Base-by-base conservation (phyloP, 2,329 filamentous ascomycete species). In the Aspergillus terreus region DNA sequence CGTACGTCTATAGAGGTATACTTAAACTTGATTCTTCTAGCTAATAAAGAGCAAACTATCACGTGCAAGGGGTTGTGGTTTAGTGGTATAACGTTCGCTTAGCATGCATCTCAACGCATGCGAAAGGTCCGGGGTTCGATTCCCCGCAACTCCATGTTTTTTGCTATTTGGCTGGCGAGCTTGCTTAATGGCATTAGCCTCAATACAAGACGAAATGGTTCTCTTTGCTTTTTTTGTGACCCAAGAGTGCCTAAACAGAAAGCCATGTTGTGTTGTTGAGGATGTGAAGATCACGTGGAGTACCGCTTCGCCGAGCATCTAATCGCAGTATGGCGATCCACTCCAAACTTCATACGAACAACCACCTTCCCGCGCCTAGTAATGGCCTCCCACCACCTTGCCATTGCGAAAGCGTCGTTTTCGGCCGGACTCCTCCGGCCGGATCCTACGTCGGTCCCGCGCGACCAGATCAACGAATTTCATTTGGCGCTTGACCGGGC, bases 341-440 rank as follows among this genome's bases (percentile, higher is more conserved):
- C 40, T 19, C 44, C 40, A 44, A 46, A 45, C 27, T 12, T 15
- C 27, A 46, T 46, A 12, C 19, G 19, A 44, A 41, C 44, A 50
- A 41, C 33, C 19, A 32, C 27, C 48, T 46, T 21, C 7, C 14
- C 11, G 32, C 12, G 43, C 38, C 14, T 17, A 32, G 47, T 51
- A 54, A 88, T 88, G 84, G 79, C 83, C 15, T 83, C 83, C 42
- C 84, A 87, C 60, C 82, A 88, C 68, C 61, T 92, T 54, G 86
- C 85, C 62, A 89, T 92, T 60, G 85, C 87, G 56, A 92, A 90
- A 74, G 87, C 88, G 38, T 82, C 87, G n/a, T 82, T 94, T 59
- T 82, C 85, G 6, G 87, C 87, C 23, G 80, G 84, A 9, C 82
- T 92, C 40, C 80, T 92, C 52, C 85, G 87, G 55, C 81, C 86